phyloP scores from a whole-genome alignment of 1,284 basidiomycete genomes.

The Calocybe gambosa region DNA sequence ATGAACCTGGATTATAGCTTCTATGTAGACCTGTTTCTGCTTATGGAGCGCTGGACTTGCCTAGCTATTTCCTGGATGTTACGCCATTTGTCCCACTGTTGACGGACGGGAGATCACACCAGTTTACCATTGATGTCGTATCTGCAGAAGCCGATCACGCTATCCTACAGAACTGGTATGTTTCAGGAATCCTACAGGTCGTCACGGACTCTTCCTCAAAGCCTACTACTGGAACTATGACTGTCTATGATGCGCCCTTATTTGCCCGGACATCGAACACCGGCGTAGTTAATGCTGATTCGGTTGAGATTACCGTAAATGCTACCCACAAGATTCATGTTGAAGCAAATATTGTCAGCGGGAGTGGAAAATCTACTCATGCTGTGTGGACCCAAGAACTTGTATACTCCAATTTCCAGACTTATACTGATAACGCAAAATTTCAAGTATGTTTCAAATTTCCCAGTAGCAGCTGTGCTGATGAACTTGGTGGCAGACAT shows the following conservation, averaged over 20 bases:
- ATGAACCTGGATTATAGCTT: neutral
- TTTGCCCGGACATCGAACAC: constrained; percentile 48
- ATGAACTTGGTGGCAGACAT: constrained; percentile 34
- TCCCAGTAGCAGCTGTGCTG: neutral
- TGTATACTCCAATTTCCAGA: constrained; percentile 49
- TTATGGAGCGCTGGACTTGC: constrained; percentile 73
- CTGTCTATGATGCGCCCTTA: constrained; percentile 45
- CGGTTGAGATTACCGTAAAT: constrained; percentile 50
- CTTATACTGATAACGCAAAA: constrained; percentile 41
- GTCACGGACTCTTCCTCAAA: constrained; percentile 54
- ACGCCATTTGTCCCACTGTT: constrained; percentile 74
- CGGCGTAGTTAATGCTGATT: constrained; percentile 39
- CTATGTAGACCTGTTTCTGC: constrained; percentile 62
- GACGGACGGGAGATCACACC: constrained; percentile 63
- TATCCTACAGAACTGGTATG: constrained; percentile 72
- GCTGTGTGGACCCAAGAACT: constrained; percentile 52
- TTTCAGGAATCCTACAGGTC: constrained; percentile 68
- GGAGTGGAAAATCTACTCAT: constrained; percentile 46
- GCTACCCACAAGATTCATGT: constrained; percentile 49
- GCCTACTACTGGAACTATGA: constrained; percentile 65
- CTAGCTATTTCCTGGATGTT: constrained; percentile 73
- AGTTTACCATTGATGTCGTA: constrained; percentile 63
- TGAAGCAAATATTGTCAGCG: constrained; percentile 51
- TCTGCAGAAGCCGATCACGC: constrained; percentile 63
- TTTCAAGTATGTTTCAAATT: constrained; percentile 36